Conservation (phyloP, 2,329 filamentous ascomycete species). For the Monosporascus sp. region DNA sequence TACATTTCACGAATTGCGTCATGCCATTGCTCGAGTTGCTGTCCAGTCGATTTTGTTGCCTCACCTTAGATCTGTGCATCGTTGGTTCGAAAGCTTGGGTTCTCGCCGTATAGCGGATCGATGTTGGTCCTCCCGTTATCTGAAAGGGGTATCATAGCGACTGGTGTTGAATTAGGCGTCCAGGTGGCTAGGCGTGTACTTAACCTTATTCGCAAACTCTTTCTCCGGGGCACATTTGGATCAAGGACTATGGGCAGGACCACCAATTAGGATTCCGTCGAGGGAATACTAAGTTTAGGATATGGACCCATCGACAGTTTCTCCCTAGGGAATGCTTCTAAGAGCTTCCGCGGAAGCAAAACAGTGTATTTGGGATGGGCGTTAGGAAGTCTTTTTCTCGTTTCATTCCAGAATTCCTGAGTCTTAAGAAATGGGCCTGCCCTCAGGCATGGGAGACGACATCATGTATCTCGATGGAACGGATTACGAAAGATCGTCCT, state of each 20-base stretch:
- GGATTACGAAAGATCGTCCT: background rate
- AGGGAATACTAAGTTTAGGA: background rate
- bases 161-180: constrained; percentile 26
- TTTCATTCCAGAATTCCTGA: background rate
- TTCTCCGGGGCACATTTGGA: constrained; percentile 1
- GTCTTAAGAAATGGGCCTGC: background rate
- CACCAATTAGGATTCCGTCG: background rate
- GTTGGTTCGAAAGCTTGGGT: constrained; percentile 1
- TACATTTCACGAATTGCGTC: too few species aligned
- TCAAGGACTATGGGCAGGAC: background rate
- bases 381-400: background rate
- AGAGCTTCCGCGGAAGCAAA: background rate
- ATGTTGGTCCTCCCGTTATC: constrained; percentile 10
- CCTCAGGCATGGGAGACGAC: background rate
- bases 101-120: constrained; percentile 5
- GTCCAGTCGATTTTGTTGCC: background rate
- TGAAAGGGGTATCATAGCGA: constrained; percentile 16
- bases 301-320: background rate
- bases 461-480: background rate
- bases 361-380: background rate
- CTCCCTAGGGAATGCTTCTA: background rate
- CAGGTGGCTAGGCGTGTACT: constrained; percentile 12
- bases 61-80: constrained; percentile 6
- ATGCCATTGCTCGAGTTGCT: background rate
- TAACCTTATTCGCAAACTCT: constrained; percentile 5